These are phyloP conservation scores for Aspergillus cavernicola DNA, from an alignment of 495 filamentous ascomycete genomes.

Conservation along the genomic window DNA sequence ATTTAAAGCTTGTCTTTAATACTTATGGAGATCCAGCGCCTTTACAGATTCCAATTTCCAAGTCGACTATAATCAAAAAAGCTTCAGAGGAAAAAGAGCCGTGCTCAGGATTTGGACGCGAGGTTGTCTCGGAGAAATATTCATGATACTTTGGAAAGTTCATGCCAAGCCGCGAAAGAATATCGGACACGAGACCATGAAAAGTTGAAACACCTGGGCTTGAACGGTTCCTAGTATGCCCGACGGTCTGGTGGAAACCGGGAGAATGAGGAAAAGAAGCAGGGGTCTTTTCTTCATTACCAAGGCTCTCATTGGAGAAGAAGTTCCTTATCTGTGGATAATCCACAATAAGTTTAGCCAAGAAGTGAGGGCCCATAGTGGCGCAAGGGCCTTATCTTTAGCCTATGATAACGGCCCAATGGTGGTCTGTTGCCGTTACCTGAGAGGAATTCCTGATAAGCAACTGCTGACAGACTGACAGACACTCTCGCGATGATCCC, in stretches of 20 bases:
- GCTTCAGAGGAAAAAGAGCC: too few species aligned
- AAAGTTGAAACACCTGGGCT: background rate
- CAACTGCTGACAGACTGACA: background rate
- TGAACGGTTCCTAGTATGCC: background rate
- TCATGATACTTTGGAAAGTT: too few species aligned
- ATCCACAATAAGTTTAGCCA: background rate
- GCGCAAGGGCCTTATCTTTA: constrained; percentile 1
- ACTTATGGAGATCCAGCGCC: too few species aligned
- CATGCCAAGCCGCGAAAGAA: too few species aligned
- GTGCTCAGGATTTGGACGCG: too few species aligned
- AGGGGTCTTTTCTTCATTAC: background rate
- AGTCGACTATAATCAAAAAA: too few species aligned
- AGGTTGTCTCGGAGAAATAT: too few species aligned
- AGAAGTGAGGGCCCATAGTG: background rate
- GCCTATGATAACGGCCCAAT: background rate
- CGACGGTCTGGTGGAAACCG: background rate
- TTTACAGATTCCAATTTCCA: too few species aligned
- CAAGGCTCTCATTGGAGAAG: background rate
- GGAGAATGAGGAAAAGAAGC: background rate
- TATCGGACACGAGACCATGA: too few species aligned
- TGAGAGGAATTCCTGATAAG: constrained; percentile 1
- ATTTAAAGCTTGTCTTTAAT: too few species aligned
- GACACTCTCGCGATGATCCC: too few species aligned
- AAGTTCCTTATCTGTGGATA: background rate
- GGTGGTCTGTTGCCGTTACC: too few species aligned